A percentile compares a stretch with the other conserved stretches of the same genome.
Conservation (phyloP, 305 asterid genomes). For the Fraxinus ornus region DNA sequence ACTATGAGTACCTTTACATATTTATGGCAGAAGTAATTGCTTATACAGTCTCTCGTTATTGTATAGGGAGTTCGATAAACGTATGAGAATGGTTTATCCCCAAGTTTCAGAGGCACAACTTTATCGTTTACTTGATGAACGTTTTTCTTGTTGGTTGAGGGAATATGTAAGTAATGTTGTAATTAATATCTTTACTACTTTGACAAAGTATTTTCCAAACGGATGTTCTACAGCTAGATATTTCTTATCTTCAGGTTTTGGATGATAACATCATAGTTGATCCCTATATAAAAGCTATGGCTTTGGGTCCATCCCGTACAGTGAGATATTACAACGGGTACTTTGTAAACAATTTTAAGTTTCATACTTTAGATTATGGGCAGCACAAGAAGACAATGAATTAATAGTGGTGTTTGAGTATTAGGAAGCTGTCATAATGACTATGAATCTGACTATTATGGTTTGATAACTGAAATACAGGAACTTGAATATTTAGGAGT, state of each 20-base stretch:
- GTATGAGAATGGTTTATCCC: background rate
- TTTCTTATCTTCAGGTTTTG: background rate
- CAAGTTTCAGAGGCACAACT: background rate
- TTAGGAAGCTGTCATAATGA: background rate
- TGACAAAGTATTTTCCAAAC: background rate
- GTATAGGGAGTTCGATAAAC: background rate
- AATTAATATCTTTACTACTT: too few relatives aligned
- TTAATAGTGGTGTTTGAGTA: background rate
- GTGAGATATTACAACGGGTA: background rate
- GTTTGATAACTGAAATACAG: background rate
- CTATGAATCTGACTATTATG: background rate
- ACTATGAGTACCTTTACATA: background rate
- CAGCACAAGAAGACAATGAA: background rate
- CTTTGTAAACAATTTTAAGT: background rate
- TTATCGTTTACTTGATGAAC: background rate
- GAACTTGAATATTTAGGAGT: background rate
- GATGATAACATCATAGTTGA: background rate
- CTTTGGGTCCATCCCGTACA: background rate
- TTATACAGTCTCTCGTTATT: background rate
- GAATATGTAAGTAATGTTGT: too few relatives aligned
- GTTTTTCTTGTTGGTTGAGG: too few relatives aligned
- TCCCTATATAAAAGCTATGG: background rate
- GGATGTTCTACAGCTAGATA: background rate
- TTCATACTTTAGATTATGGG: background rate
- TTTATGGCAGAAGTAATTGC: background rate